These are phyloP conservation scores for Amanita phalloides DNA, from an alignment of 768 basidiomycete species.

Conservation along the genomic window DNA sequence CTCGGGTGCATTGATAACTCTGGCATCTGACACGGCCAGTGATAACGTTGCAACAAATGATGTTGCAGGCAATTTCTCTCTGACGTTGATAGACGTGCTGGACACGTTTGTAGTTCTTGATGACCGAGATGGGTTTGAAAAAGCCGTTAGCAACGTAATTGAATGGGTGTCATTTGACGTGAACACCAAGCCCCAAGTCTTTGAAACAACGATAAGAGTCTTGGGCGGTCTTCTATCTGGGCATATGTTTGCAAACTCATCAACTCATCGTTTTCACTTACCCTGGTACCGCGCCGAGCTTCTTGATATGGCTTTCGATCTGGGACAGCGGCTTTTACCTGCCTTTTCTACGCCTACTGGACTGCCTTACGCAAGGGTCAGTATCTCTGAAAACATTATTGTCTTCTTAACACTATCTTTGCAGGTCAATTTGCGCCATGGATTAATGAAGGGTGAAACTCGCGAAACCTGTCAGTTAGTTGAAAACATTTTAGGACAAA, in stretches of 20 bases:
- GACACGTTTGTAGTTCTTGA: slow-evolving; percentile 87
- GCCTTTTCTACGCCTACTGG: slow-evolving; percentile 91
- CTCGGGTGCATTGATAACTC: background rate
- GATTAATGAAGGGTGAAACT: slow-evolving; percentile 66
- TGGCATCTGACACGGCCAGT: slow-evolving; percentile 19
- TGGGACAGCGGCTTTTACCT: slow-evolving; percentile 77
- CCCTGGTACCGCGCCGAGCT: slow-evolving; percentile 83
- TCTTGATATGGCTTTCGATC: slow-evolving; percentile 72
- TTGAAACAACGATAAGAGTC: slow-evolving; percentile 93
- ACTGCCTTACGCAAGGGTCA: slow-evolving; percentile 83
- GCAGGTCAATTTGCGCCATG: slow-evolving; percentile 77
- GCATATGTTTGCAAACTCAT: slow-evolving; percentile 68
- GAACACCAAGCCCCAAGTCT: slow-evolving; percentile 95
- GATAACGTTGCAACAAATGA: slow-evolving; percentile 79
- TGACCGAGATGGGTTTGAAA: slow-evolving; percentile 69
- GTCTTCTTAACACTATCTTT: slow-evolving; percentile 5
- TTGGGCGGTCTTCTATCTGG: slow-evolving; percentile 84
- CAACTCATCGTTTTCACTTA: slow-evolving; percentile 58
- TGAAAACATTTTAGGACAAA: background rate
- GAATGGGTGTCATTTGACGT: slow-evolving; percentile 84
- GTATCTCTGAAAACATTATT: slow-evolving; percentile 7
- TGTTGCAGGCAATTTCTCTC: slow-evolving; percentile 88
- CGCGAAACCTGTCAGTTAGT: slow-evolving; percentile 68
- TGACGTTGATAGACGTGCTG: slow-evolving; percentile 73
- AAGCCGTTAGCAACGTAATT: slow-evolving; percentile 76